Conservation (phyloP, 129 eudicot species). For the Deinandra increscens region DNA sequence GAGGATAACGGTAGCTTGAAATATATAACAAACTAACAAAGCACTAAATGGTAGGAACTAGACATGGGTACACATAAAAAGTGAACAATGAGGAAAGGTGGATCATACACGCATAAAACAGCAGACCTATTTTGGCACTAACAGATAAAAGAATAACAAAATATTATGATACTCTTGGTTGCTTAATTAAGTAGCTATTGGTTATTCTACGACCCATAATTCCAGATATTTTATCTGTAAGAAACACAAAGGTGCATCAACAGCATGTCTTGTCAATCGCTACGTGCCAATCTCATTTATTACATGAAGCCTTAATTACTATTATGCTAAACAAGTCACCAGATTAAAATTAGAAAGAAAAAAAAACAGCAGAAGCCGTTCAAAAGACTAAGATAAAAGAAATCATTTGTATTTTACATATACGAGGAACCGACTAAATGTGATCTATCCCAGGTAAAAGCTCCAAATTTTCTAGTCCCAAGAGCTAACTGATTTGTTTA, state of each 20-base stretch:
- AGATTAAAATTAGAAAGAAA: not conserved
- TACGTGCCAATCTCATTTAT: not conserved
- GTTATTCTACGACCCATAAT: not conserved
- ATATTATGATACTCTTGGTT: not conserved
- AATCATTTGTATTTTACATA: not conserved
- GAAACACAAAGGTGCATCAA: slow-evolving; percentile 4
- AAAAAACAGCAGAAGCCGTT: not conserved
- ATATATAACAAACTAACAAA: not conserved
- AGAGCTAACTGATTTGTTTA: not conserved
- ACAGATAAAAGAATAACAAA: not conserved
- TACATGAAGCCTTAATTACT: not conserved
- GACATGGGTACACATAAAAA: not conserved
- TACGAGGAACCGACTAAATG: not conserved
- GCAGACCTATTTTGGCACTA: not conserved
- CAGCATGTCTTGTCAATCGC: not conserved
- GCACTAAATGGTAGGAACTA: not conserved
- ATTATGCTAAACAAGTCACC: slow-evolving; percentile 1
- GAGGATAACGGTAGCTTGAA: not conserved
- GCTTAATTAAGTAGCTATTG: not conserved
- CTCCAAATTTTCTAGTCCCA: not conserved
- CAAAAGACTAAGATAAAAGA: not conserved
- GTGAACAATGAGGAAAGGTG: not conserved
- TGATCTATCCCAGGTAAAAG: not conserved
- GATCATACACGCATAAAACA: slow-evolving; percentile 9
- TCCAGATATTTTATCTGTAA: not conserved